Conservation (phyloP, 192 early-diverging fungal species). For the Rhizoclosmatium sp. region DNA sequence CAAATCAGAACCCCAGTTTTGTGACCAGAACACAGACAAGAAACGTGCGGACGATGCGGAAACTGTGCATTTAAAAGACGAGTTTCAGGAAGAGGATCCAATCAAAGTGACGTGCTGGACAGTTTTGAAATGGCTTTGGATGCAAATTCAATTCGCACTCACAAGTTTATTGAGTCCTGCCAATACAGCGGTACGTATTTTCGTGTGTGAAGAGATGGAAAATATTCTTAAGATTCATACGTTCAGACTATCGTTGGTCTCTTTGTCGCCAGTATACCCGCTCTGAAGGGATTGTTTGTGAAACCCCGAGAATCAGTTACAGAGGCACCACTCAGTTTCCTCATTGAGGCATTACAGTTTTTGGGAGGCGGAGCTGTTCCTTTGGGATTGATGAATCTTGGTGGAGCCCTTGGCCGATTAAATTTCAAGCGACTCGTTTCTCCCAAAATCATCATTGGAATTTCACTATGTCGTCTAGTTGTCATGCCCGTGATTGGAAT, state of each 20-base stretch:
- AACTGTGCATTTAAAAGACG: too few species aligned
- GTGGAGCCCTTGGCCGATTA: slow-evolving; percentile 42
- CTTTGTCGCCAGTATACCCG: slow-evolving; percentile 35
- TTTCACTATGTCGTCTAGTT: slow-evolving; percentile 31
- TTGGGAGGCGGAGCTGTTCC: slow-evolving; percentile 43
- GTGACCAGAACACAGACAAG: too few species aligned
- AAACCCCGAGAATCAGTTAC: neutral
- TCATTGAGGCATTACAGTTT: slow-evolving; percentile 42
- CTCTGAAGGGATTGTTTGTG: slow-evolving; percentile 29
- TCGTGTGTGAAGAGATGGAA: neutral
- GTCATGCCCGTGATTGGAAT: slow-evolving; percentile 45
- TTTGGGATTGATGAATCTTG: slow-evolving; percentile 47
- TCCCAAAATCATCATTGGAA: neutral
- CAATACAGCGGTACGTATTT: slow-evolving; percentile 18
- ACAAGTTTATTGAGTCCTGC: slow-evolving; percentile 17
- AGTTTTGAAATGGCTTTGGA: neutral
- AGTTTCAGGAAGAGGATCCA: too few species aligned
- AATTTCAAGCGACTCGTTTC: neutral
- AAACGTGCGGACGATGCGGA: too few species aligned
- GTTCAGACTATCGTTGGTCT: slow-evolving; percentile 32
- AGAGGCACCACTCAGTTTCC: slow-evolving; percentile 43
- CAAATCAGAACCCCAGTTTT: too few species aligned
- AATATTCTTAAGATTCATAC: slow-evolving; percentile 3
- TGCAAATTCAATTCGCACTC: slow-evolving; percentile 2
- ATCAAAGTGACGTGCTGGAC: neutral